Conservation (phyloP, 495 filamentous ascomycete genomes). For the Polyplosphaeria fusca region DNA sequence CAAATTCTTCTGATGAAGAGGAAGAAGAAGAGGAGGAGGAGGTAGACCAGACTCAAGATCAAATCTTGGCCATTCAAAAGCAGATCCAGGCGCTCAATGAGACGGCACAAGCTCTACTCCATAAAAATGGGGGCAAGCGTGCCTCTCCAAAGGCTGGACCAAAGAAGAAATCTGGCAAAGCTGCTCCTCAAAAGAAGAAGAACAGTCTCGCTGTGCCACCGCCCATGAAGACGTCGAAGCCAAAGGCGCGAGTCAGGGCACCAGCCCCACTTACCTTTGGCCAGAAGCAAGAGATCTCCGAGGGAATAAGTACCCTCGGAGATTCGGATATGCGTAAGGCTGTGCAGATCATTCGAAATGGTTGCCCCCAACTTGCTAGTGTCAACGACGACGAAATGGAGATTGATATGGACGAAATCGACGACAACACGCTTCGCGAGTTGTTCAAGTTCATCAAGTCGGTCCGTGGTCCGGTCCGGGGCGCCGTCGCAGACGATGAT, state of each 20-base stretch:
- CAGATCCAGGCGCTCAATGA: conserved; percentile 53
- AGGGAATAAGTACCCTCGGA: conserved; percentile 70
- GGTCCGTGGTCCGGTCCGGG: conserved; percentile 31
- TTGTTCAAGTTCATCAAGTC: conserved; percentile 75
- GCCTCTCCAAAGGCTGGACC: conserved; percentile 39
- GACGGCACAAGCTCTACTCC: conserved; percentile 23
- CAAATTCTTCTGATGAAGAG: conserved; percentile 54
- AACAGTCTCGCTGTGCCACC: conserved; percentile 37
- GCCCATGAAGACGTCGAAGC: conserved; percentile 27
- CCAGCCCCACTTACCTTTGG: conserved; percentile 54
- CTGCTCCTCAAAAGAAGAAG: conserved; percentile 48
- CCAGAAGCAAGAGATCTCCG: conserved; percentile 84
- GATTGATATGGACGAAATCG: conserved; percentile 83
- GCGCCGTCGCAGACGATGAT: conserved; percentile 38
- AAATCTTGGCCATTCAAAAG: conserved; percentile 43
- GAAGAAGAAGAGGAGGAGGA: conserved; percentile 66
- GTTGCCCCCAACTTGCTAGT: conserved; percentile 74
- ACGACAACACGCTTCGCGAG: conserved; percentile 67
- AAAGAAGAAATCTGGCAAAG: conserved; percentile 49
- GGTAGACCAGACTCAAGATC: conserved; percentile 55
- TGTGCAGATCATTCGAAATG: conserved; percentile 85
- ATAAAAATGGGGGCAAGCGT: conserved; percentile 55
- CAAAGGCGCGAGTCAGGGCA: conserved; percentile 15
- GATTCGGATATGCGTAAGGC: conserved; percentile 71
- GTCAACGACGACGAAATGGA: conserved; percentile 83